Percentiles rank a stretch among this genome's conserved stretches.
phyloP scores from a whole-genome alignment of 1,284 basidiomycete genomes.

The Malassezia sympodialis region DNA sequence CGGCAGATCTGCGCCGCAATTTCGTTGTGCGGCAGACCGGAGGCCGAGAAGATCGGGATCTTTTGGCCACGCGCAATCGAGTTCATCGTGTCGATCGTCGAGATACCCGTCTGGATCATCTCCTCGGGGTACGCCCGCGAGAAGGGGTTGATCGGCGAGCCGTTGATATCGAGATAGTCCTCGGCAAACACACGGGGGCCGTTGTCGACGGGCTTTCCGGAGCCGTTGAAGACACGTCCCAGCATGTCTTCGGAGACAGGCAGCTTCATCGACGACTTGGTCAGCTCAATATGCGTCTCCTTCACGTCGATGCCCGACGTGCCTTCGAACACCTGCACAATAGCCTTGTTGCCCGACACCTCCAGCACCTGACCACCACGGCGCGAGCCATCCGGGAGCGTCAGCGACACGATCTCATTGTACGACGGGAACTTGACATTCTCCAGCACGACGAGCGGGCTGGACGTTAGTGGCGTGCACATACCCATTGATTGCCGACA shows the following conservation, averaged over 20 bases:
- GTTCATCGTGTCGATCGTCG: slow-evolving; percentile 62
- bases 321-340: slow-evolving; percentile 96
- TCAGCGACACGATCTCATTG: slow-evolving; percentile 96
- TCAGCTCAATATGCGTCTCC: slow-evolving; percentile 94
- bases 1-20: slow-evolving; percentile 99
- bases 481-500: slow-evolving; percentile 91
- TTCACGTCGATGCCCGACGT: slow-evolving; percentile 96
- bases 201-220: slow-evolving; percentile 93
- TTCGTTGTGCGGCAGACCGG: slow-evolving; percentile 97
- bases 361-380: slow-evolving; percentile 96
- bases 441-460: slow-evolving; percentile 76
- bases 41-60: slow-evolving; percentile 99
- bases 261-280: slow-evolving; percentile 94
- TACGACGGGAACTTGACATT: slow-evolving; percentile 99
- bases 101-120: slow-evolving; percentile 99
- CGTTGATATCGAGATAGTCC: slow-evolving; percentile 98
- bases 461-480: slow-evolving; percentile 34
- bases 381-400: slow-evolving; percentile 85
- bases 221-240: slow-evolving; percentile 98
- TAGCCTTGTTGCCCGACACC: slow-evolving; percentile 95
- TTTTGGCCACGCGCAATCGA: slow-evolving; percentile 99
- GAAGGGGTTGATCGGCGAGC: slow-evolving; percentile 97
- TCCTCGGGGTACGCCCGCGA: slow-evolving; percentile 99
- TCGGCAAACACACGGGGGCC: slow-evolving; percentile 98
- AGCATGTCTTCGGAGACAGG: slow-evolving; percentile 99